Conservation (phyloP, 2,329 filamentous ascomycete species). For the Huntiella moniliformis region DNA sequence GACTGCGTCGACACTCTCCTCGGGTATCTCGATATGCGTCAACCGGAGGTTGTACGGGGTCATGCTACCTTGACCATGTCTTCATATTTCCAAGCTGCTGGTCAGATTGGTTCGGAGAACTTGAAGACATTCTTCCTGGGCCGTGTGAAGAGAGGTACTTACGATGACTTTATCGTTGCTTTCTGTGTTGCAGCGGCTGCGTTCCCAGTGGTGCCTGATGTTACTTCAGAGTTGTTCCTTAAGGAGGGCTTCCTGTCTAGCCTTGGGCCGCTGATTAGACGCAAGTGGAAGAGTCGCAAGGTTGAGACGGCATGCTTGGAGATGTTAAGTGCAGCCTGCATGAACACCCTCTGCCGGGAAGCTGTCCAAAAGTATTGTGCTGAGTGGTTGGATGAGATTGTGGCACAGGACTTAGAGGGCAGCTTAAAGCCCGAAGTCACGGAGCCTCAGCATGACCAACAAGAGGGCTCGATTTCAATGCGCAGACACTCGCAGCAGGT, state of each 20-base stretch:
- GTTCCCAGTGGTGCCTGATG: slow-evolving; percentile 67
- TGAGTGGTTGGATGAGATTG: slow-evolving; percentile 71
- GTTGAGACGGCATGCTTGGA: slow-evolving; percentile 77
- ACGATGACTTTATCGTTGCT: slow-evolving; percentile 75
- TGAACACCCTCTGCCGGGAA: slow-evolving; percentile 64
- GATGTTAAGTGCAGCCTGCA: slow-evolving; percentile 79
- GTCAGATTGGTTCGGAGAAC: slow-evolving; percentile 48
- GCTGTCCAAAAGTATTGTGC: slow-evolving; percentile 69
- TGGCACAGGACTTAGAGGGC: slow-evolving; percentile 49
- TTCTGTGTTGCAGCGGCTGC: slow-evolving; percentile 82
- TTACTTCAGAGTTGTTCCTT: slow-evolving; percentile 63
- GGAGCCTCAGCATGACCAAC: slow-evolving; percentile 38
- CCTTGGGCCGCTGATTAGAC: slow-evolving; percentile 56
- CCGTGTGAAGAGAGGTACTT: slow-evolving; percentile 53
- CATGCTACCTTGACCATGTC: slow-evolving; percentile 69
- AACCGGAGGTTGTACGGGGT: slow-evolving; percentile 52
- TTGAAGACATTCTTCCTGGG: slow-evolving; percentile 58
- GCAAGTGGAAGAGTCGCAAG: slow-evolving; percentile 66
- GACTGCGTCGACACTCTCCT: slow-evolving; percentile 72
- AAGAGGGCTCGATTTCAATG: slow-evolving; percentile 40
- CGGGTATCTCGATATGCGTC: slow-evolving; percentile 69
- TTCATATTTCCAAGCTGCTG: slow-evolving; percentile 63
- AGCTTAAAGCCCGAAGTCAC: slow-evolving; percentile 20
- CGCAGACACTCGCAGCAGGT: slow-evolving; percentile 41
- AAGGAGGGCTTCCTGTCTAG: slow-evolving; percentile 70